Conservation (phyloP, 176 grass and related monocot species). For the Triticum urartu region DNA sequence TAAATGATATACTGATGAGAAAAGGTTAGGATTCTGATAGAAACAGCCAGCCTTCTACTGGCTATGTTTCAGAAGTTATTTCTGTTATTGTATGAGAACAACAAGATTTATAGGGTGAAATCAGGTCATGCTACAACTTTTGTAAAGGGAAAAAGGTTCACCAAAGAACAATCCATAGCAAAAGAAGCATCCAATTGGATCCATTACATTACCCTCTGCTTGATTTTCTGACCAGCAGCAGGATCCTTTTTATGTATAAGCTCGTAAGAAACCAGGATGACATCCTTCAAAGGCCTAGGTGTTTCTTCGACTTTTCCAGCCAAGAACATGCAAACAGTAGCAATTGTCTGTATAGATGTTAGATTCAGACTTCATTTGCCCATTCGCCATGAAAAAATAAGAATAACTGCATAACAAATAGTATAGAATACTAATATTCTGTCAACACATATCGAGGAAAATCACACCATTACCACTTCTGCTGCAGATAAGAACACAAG, state of each 20-base stretch:
- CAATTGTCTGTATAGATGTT: conserved; percentile 69
- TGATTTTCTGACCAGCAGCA: conserved; percentile 87
- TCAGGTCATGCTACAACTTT: background rate
- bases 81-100: background rate
- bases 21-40: background rate
- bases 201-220: conserved; percentile 74
- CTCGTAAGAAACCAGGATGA: conserved; percentile 91
- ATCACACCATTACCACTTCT: background rate
- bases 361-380: conserved; percentile 14
- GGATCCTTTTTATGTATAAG: conserved; percentile 95
- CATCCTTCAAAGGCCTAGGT: conserved; percentile 86
- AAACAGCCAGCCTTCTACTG: background rate
- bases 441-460: conserved; percentile 12
- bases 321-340: conserved; percentile 99
- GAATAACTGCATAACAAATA: background rate
- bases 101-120: background rate
- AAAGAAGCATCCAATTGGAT: conserved; percentile 15
- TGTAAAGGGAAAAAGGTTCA: background rate
- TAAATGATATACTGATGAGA: background rate
- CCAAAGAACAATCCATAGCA: background rate
- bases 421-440: background rate
- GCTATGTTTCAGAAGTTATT: background rate
- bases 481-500: background rate
- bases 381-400: conserved; percentile 9
- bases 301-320: conserved; percentile 99